Base-by-base conservation (phyloP, 169 alveolate species). In the Plasmodium chabaudi region DNA sequence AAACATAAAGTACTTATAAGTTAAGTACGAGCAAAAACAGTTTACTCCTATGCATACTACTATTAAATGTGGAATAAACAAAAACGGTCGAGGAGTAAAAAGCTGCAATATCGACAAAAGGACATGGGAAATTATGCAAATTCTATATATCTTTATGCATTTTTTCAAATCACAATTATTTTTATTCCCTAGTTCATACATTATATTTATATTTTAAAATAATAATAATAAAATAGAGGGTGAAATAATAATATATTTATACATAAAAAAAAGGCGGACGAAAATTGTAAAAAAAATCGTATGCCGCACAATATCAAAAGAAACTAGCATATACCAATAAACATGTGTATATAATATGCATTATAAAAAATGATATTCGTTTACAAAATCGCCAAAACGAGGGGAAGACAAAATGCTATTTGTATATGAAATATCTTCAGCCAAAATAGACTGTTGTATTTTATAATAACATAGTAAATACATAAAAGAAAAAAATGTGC, bases 81-180 rank as follows among this genome's bases (percentile, higher is more conserved):
- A 60, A 69, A 77, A 79, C 4, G 89, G 84, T n/a, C 89, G 77
- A 12, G 89, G 89, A 59, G 89, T 79, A 34, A 79, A 70, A 34
- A 79, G 27, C 61, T 79, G 89, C 39, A 79, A 71, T 46, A 69
- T 47, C 6, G 89, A 71, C 67, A 79, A 46, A 23, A 79, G 44
- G 17, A 67, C 68, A 71, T 79, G 79, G 55, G 68, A 79, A 79
- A 79, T 55, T 47, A 79, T 25, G 65, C 89, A 79, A 13, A 68
- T 3, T 67, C 82, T 79, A 79, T 79, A 79, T 34, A 65, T 46
- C 59, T 42, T 64, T 79, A 64, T 67, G 44, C 89, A 79, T 79
- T 69, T 79, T 67, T 67, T 79, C 46, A 67, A 44, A 25, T 67
- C 82, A 67, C 57, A 65, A 49, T 13, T 67, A 34, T 79, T 17